Conservation (phyloP, 176 grass and related monocot species). For the Pharus latifolius region DNA sequence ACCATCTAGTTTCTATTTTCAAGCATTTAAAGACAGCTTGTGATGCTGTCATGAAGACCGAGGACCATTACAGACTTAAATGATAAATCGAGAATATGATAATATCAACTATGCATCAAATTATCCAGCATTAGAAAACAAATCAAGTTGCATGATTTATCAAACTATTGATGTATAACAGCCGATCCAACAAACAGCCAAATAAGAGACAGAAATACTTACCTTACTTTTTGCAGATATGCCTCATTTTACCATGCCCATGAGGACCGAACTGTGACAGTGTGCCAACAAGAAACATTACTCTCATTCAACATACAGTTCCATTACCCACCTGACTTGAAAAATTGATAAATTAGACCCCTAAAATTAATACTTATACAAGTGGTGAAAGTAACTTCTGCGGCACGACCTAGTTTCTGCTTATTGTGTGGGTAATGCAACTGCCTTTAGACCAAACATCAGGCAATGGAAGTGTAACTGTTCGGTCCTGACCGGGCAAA, state of each 20-base stretch:
- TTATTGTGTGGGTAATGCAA: conserved; percentile 33
- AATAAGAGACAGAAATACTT: not conserved
- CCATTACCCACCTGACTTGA: conserved; percentile 28
- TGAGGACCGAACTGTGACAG: conserved; percentile 23
- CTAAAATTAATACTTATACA: conserved; percentile 4
- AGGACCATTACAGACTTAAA: not conserved
- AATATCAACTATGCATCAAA: too few species aligned
- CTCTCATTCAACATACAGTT: conserved; percentile 30
- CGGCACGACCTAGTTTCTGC: not conserved
- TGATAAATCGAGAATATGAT: not conserved
- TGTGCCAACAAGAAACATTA: conserved; percentile 25
- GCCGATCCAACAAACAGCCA: not conserved
- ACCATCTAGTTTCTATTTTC: not conserved
- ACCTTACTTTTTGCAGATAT: conserved; percentile 14
- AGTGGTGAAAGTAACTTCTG: not conserved
- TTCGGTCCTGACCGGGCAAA: conserved; percentile 14
- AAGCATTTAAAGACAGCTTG: not conserved
- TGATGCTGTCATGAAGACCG: not conserved
- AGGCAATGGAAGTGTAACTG: not conserved
- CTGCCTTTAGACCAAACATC: conserved; percentile 18
- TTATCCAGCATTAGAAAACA: not conserved
- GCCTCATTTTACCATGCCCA: conserved; percentile 25
- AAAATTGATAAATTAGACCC: conserved; percentile 26
- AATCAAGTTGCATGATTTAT: not conserved
- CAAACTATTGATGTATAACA: not conserved